Evolutionary conservation across 306 rosid species (phyloP), one percentile per base, ranked within the genome.

Genomic region (Malus sylvestris): DNA sequence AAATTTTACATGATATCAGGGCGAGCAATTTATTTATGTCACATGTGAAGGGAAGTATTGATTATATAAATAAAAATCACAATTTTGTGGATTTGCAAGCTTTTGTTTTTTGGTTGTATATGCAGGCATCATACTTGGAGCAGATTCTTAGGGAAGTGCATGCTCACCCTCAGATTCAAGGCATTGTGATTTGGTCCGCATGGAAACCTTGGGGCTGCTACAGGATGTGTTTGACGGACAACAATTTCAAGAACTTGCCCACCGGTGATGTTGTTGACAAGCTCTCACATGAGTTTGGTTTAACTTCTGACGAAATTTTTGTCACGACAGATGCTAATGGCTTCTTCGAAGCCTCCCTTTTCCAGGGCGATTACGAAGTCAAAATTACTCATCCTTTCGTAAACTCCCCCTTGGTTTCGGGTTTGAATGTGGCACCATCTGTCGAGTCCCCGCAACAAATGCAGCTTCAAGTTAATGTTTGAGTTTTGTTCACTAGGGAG

Each of bases 191-290:
- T 70, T 94, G 97, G 96, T 74, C 93, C 62, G 86, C 83, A 45
- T 80, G 89, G 88, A 46, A 73, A 10, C 86, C 93, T 16, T 5
- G 66, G 45, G 93, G 91, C 46, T 89, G 96, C 69, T 88, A 80
- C 38, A 57, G 58, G 13, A 83, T 87, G 85, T 90, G 97, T 45
- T 83, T 93, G 57, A 84, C 88, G 10, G 97, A 93, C 45, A 85
- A 75, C 77, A 87, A 86, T 63, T 93, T 91, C 86, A 76, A 23
- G 19, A 93, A 93, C 85, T 79, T 91, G 52, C 80, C 89, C 1
- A 85, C 90, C 0, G 97, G 98, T 20, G 38, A 86, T 58, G 91
- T 87, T 73, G 93, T 93, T 4, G 98, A 93, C 87, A 93, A 72
- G 83, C 25, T 93, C 2, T 25, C 88, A 33, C 18, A 3, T 40